Evolutionary conservation across 108 stramenopile species (phyloP).

Genomic region (Cyclostephanos tholiformis): DNA sequence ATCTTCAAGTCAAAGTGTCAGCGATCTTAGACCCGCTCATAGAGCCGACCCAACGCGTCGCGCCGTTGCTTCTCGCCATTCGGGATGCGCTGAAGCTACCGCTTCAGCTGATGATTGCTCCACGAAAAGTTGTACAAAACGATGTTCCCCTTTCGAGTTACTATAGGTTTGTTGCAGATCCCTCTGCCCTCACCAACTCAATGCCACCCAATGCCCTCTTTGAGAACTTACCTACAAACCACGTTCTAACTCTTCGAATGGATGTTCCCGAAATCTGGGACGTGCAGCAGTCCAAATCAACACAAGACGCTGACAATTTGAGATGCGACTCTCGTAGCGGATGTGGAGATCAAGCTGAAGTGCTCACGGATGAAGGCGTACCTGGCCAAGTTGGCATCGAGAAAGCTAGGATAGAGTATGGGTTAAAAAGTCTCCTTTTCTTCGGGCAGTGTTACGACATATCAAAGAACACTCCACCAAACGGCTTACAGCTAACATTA

Average conservation of each 20-base stretch:
- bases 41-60: slow-evolving; percentile 87
- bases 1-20: slow-evolving; percentile 54
- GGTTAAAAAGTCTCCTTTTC: slow-evolving; percentile 83
- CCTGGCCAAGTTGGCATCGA: slow-evolving; percentile 26
- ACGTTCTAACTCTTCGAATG: slow-evolving; percentile 92
- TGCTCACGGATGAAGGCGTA: slow-evolving; percentile 13
- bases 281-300: slow-evolving; percentile 82
- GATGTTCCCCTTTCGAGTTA: slow-evolving; percentile 89
- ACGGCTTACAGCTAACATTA: slow-evolving; percentile 93
- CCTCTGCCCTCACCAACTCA: slow-evolving; percentile 44
- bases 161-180: slow-evolving; percentile 92
- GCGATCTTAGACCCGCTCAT: slow-evolving; percentile 89
- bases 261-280: slow-evolving; percentile 97
- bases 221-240: slow-evolving; percentile 81
- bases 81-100: slow-evolving; percentile 81
- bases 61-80: slow-evolving; percentile 73
- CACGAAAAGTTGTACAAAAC: slow-evolving; percentile 60
- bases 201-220: slow-evolving; percentile 76
- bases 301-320: slow-evolving; percentile 96
- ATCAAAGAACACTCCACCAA: slow-evolving; percentile 70
- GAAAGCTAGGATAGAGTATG: slow-evolving; percentile 78
- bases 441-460: slow-evolving; percentile 94
- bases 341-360: slow-evolving; percentile 64
- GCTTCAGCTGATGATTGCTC: slow-evolving; percentile 69
- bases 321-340: slow-evolving; percentile 76